Evolutionary conservation across 768 basidiomycete species (phyloP), one percentile per base, ranked within the genome.

Genomic region (Candolleomyces eurysporus): DNA sequence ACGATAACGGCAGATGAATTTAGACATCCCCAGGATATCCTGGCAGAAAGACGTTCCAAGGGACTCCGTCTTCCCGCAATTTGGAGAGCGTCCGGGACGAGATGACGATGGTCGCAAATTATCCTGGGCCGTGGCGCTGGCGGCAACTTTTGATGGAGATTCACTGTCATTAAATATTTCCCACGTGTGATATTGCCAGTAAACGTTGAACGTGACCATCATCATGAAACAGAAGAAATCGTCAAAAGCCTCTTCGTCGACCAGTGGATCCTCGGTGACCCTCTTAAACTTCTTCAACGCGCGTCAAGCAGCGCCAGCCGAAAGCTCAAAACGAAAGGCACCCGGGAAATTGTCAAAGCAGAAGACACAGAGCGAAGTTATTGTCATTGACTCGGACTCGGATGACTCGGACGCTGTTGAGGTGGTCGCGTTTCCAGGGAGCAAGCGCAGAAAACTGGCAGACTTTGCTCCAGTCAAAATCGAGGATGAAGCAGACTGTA

Each of bases 361-460:
- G 57, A 49, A 48, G 43, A 36, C 46, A 21, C 5, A 36, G 39
- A 19, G 36, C 63, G 82, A 87, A 64, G 67, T 87, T 63, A 87
- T 88, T 51, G 71, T 87, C 60, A 82, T 89, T 59, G 86, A 88
- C 68, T 87, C 86, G 19, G 87, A 87, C 65, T 80, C 80, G 56
- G 86, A 87, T 30, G 73, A 73, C 13, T 75, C 75, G 51, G 62
- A 74, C 50, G 72, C 74, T 56, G 62, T 75, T 39, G 74, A 75
- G 61, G 69, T 76, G 56, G 71, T 79, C 30, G 71, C 74, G 51
- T 50, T 50, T 21, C 36, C 50, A 26, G 57, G 51, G 14, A 30
- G 42, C 8, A 71, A 72, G 60, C 66, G 71, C 51, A 66, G 68
- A 36, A 69, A 65, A 59, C 56, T 73, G 22, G 65, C 53, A 39